Conservation (phyloP, 108 stramenopile genomes). For the Cylindrotheca closterium region DNA sequence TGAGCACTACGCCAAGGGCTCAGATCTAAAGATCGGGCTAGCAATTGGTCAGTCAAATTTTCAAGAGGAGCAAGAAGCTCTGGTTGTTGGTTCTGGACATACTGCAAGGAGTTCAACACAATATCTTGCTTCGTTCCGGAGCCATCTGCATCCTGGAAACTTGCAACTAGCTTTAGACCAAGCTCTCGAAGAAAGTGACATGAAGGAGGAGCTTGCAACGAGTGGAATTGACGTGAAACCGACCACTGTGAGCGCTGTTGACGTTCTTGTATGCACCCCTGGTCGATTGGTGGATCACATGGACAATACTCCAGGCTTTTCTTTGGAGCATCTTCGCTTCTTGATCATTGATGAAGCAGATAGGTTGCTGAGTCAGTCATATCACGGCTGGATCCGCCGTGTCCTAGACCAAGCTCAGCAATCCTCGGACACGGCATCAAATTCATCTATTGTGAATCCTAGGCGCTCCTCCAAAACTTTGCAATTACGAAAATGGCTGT, state of each 20-base stretch:
- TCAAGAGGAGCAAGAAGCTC: constrained; percentile 57
- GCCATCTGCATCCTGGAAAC: constrained; percentile 41
- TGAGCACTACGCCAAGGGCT: constrained; percentile 70
- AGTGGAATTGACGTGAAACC: constrained; percentile 6
- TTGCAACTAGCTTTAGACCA: constrained; percentile 30
- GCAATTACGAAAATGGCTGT: constrained; percentile 76
- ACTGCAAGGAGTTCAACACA: background rate
- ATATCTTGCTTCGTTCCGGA: constrained; percentile 15
- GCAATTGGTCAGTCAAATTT: constrained; percentile 88
- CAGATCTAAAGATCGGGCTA: constrained; percentile 79
- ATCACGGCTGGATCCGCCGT: constrained; percentile 90
- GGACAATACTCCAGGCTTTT: constrained; percentile 91
- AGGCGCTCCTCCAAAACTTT: constrained; percentile 26
- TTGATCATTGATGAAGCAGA: constrained; percentile 96
- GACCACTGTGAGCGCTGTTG: constrained; percentile 56
- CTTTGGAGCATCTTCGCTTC: constrained; percentile 87
- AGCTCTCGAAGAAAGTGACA: constrained; percentile 12
- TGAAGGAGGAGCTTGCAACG: background rate
- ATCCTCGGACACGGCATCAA: background rate
- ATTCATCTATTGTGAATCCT: constrained; percentile 5
- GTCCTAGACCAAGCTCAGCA: constrained; percentile 45
- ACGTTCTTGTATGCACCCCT: constrained; percentile 95
- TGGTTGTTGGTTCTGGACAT: constrained; percentile 36
- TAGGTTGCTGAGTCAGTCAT: constrained; percentile 87
- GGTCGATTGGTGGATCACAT: constrained; percentile 92